These are phyloP conservation scores for Eutrema salsugineum DNA, from an alignment of 441 rosid species.

Conservation along the genomic window DNA sequence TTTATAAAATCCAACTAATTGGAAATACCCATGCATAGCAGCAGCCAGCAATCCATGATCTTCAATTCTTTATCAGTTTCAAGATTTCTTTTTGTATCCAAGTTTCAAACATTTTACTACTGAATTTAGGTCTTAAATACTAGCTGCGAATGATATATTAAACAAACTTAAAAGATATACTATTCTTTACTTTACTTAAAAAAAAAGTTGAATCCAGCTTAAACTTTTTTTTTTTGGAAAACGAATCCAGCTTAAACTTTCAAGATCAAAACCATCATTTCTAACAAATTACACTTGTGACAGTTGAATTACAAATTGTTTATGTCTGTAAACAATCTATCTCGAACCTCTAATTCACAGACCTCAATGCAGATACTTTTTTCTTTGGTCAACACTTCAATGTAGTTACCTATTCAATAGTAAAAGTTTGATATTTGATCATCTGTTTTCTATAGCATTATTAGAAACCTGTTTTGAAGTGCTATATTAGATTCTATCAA, in stretches of 20 bases:
- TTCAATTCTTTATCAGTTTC: not conserved
- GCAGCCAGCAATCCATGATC: not conserved
- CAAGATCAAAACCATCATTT: not conserved
- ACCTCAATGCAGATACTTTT: not conserved
- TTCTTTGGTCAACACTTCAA: not conserved
- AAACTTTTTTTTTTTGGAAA: too few relatives aligned
- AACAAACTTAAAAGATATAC: not conserved
- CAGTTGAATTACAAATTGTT: not conserved
- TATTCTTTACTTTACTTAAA: not conserved
- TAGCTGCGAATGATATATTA: not conserved
- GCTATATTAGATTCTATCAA: not conserved
- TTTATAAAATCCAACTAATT: not conserved
- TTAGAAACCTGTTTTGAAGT: not conserved
- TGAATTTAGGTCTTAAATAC: not conserved
- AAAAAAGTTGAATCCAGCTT: not conserved
- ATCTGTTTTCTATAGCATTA: not conserved
- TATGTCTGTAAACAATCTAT: not conserved
- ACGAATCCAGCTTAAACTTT: too few relatives aligned
- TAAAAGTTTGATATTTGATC: not conserved
- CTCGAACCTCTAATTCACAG: not conserved
- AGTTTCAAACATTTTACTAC: not conserved
- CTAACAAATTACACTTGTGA: not conserved
- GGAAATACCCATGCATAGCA: not conserved
- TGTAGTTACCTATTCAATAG: not conserved
- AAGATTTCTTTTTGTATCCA: constrained; percentile 8